Base-by-base conservation (phyloP, 805 yeast genomes). In the Lipomyces kockii region DNA sequence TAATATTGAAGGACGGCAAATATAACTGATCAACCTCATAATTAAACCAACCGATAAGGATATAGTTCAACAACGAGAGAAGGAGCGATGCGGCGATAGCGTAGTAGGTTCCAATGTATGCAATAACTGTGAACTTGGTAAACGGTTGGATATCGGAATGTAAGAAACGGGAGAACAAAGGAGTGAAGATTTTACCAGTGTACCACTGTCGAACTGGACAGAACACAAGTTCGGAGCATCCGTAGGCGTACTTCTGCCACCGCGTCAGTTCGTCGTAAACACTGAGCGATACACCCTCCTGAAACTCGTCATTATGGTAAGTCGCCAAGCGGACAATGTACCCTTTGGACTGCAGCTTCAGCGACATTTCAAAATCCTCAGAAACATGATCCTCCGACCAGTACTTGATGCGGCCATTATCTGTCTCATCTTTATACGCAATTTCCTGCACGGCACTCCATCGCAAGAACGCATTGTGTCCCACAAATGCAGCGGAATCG, bases 231-330 rank as follows among this genome's bases (percentile, higher is more conserved):
- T 64, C 68, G 9, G 64, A 60, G 34, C 68, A 64, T 37, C 68
- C 68, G n/a, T 64, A 64, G 17, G 68, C 68, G 49, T 64, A 64
- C 58, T 64, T 64, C 58, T 64, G 60, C 68, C 68, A 64, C 9
- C 68, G 46, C 29, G 64, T 64, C 29, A 64, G 37, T 54, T 64
- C 68, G 29, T 64, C 68, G 54, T 64, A 61, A 4, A 64, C 68
- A 4, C 65, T 58, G 7, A 64, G 61, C 60, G 68, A 64, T 17
- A 64, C 68, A 6, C 68, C 68, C 49, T 64, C 68, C 35, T 60
- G 58, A 34, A 64, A 64, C 53, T 65, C 34, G 61, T 49, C 64
- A 29, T 55, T 56, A 22, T 57, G 60, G 39, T 64, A 64, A 6
- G 64, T 29, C 22, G 55, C 60, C 32, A 53, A 27, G 8, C 68